Percentiles rank a stretch among this genome's conserved stretches.
These are phyloP conservation scores for Hypoxylon intermedium DNA, from an alignment of 495 filamentous ascomycete species.

Conservation along the genomic window DNA sequence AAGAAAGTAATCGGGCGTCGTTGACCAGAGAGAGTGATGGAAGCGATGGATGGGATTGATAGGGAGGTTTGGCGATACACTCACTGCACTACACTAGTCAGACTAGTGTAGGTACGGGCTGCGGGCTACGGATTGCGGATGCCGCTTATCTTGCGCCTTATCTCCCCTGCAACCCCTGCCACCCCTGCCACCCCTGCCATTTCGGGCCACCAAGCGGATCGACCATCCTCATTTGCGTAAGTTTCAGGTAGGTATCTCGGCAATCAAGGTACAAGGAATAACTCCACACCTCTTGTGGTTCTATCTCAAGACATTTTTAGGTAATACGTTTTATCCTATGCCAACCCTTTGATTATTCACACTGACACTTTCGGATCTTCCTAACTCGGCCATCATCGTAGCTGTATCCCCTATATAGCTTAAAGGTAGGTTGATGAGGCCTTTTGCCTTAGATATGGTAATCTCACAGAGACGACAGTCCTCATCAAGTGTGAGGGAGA, in stretches of 20 bases:
- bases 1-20: constrained; percentile 22
- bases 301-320: background rate
- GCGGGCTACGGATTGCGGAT: background rate
- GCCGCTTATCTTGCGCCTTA: constrained; percentile 24
- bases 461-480: no score
- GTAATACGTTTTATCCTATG: no score
- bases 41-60: constrained; percentile 1
- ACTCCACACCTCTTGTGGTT: background rate
- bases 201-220: constrained; percentile 16
- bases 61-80: background rate
- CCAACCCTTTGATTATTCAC: no score
- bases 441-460: no score
- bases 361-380: no score
- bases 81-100: no score
- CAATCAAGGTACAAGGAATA: background rate
- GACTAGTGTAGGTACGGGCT: no score
- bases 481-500: no score
- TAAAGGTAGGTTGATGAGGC: no score
- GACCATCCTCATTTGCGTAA: constrained; percentile 21
- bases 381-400: no score
- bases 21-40: no score
- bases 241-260: constrained; percentile 22
- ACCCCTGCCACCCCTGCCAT: constrained; percentile 20
- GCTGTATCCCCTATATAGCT: no score
- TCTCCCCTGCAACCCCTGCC: constrained; percentile 9